These are phyloP conservation scores for Irpex sp. DNA, from an alignment of 1,284 basidiomycete genomes.

Conservation along the genomic window DNA sequence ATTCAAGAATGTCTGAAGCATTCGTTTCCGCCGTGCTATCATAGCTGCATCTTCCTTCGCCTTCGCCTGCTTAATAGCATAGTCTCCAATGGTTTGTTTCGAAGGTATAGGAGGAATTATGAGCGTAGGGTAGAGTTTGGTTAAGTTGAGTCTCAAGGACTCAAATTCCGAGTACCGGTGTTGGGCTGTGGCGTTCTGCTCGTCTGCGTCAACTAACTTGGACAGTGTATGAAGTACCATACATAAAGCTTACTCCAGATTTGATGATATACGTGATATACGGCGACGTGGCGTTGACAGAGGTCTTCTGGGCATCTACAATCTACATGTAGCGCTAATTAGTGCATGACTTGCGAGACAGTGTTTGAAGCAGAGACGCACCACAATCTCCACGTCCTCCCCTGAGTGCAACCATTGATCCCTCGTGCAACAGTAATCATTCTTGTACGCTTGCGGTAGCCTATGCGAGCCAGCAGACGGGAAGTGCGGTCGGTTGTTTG, in stretches of 20 bases:
- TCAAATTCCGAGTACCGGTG: conserved; percentile 98
- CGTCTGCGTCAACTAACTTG: neutral
- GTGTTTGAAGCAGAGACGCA: conserved; percentile 30
- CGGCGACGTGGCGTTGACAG: conserved; percentile 77
- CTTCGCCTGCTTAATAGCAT: conserved; percentile 95
- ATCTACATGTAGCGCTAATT: conserved; percentile 50
- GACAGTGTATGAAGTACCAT: conserved; percentile 9
- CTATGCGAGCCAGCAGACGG: conserved; percentile 53
- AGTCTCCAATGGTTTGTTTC: conserved; percentile 94
- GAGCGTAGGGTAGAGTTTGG: conserved; percentile 90
- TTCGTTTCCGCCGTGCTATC: conserved; percentile 89
- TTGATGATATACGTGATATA: conserved; percentile 96
- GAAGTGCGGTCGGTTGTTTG: conserved; percentile 45
- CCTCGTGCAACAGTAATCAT: conserved; percentile 69
- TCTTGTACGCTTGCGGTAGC: conserved; percentile 55
- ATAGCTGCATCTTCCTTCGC: conserved; percentile 95
- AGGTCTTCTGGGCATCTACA: conserved; percentile 93
- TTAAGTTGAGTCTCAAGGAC: conserved; percentile 81
- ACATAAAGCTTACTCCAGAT: conserved; percentile 68
- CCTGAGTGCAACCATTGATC: conserved; percentile 77
- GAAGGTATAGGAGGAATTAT: conserved; percentile 98
- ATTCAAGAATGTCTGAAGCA: conserved; percentile 95
- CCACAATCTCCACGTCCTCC: conserved; percentile 76
- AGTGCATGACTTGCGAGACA: conserved; percentile 1
- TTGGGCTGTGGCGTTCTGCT: conserved; percentile 76